Conservation (phyloP, 2,329 filamentous ascomycete species). For the Sclerotinia sclerotiorum region DNA sequence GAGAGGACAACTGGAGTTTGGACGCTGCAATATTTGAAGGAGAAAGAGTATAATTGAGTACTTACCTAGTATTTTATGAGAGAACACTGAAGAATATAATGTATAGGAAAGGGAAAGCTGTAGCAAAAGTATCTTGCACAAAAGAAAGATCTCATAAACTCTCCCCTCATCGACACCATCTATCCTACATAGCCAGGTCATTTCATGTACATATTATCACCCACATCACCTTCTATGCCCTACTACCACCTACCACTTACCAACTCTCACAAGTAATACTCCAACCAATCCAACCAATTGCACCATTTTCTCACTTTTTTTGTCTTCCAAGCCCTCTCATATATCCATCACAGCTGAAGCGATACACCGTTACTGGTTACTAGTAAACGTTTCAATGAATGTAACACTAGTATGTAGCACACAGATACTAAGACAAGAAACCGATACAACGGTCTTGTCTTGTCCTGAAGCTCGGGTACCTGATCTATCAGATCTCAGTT, state of each 20-base stretch:
- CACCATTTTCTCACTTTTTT: background rate
- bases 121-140: too few relatives aligned
- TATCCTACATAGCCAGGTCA: background rate
- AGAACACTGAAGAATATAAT: too few relatives aligned
- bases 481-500: conserved; percentile 4
- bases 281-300: background rate
- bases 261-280: background rate
- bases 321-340: background rate
- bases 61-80: background rate
- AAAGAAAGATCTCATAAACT: background rate
- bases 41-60: background rate
- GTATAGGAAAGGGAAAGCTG: too few relatives aligned
- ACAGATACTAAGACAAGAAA: background rate
- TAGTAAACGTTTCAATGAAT: background rate
- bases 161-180: background rate
- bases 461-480: background rate
- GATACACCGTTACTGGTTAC: background rate
- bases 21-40: background rate
- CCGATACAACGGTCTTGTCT: background rate
- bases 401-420: background rate
- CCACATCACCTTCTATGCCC: too few relatives aligned
- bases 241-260: background rate
- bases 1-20: too few relatives aligned
- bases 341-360: background rate
- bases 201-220: background rate